Base-by-base conservation (phyloP, 257 asterid species). In the Salvia rosmarinus region DNA sequence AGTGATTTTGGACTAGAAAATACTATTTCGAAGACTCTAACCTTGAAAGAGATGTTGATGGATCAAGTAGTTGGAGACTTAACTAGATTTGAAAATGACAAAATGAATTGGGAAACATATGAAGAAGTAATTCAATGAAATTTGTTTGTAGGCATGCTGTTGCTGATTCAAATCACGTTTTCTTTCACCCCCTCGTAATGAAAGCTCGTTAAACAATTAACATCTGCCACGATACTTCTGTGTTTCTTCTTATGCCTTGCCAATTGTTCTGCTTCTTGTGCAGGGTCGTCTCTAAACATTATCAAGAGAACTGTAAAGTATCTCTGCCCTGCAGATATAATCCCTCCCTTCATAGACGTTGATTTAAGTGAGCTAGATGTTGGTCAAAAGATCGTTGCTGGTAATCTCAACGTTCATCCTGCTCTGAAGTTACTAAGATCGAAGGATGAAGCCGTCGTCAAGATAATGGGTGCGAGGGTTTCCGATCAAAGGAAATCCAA, bases 291-390 rank as follows among this genome's bases (percentile, higher is more conserved):
- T 68, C 76, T 95, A 80, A 88, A 89, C 82, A 72, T 88, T 64
- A 89, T 92, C 72, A 85, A 90, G 82, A 91, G 97, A 84, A 90
- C 95, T 0, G 95, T 87, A 4, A 87, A 86, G 71, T 91, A 68
- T 75, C 80, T 89, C 4, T 95, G 99, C 54, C 98, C 99, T 4
- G 91, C 98, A 0, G 99, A 91, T 78, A 71, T 92, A 16, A 72
- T 95, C 59, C 99, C 98, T 25, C 97, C 98, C 0, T 91, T 73
- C 72, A 95, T 91, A 19, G 98, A 95, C 2, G 95, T 95, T 37
- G 97, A 95, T 79, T 71, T 95, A 72, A 91, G 98, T 35, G 96
- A 88, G 76, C 80, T 90, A 75, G 99, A 95, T 44, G 95, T 88
- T 2, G 94, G 96, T 54, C 89, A 88, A 80, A 91, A 92, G 84